Conservation (phyloP, 768 basidiomycete genomes). For the Psilocybe azurescens region DNA sequence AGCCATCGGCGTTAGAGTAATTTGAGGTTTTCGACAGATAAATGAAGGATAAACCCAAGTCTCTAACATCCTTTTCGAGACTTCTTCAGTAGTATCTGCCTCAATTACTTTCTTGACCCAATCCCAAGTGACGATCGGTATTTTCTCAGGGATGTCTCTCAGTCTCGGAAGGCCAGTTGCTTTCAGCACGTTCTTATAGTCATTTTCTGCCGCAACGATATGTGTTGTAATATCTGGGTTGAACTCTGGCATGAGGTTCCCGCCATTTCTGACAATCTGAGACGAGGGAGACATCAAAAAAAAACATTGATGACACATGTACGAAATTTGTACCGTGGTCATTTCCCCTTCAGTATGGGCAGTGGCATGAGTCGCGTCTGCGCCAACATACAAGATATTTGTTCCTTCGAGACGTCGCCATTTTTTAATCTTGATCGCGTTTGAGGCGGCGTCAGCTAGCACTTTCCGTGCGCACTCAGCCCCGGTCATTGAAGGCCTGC, state of each 20-base stretch:
- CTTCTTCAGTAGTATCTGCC: background rate
- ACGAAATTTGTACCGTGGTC: slow-evolving; percentile 56
- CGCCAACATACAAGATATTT: slow-evolving; percentile 62
- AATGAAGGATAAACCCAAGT: background rate
- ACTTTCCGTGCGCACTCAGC: slow-evolving; percentile 55
- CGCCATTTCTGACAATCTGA: slow-evolving; percentile 71
- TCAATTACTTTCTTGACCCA: slow-evolving; percentile 57
- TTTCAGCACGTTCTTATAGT: slow-evolving; percentile 33
- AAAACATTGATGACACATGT: slow-evolving; percentile 4
- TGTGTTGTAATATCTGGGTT: slow-evolving; percentile 66
- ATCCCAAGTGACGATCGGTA: slow-evolving; percentile 67
- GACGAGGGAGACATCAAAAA: slow-evolving; percentile 2
- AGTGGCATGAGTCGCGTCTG: slow-evolving; percentile 59
- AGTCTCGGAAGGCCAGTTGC: slow-evolving; percentile 55
- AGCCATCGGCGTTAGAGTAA: background rate
- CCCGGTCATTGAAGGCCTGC: slow-evolving; percentile 50
- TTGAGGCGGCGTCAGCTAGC: slow-evolving; percentile 19
- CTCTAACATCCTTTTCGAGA: background rate
- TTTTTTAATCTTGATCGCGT: slow-evolving; percentile 16
- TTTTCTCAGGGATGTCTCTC: slow-evolving; percentile 64
- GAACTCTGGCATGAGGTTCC: slow-evolving; percentile 60
- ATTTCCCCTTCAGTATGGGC: slow-evolving; percentile 59
- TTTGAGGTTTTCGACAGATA: background rate
- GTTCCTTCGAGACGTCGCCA: slow-evolving; percentile 53
- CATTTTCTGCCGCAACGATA: slow-evolving; percentile 58